Base-by-base conservation (phyloP, 495 filamentous ascomycete species). In the Aspergillus olivimuriae region DNA sequence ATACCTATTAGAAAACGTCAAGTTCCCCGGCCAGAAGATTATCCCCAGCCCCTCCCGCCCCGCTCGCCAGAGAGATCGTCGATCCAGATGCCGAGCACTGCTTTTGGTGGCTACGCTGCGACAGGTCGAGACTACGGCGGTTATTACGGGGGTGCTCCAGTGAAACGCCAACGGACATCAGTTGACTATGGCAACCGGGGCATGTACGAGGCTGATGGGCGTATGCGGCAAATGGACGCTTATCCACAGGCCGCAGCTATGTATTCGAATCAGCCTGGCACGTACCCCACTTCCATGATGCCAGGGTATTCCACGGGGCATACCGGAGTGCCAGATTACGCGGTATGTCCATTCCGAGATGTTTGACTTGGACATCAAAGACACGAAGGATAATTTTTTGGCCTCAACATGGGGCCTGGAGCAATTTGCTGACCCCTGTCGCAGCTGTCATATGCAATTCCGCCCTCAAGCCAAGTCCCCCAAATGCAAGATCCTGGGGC, bases 151-250 rank as follows among this genome's bases (percentile, higher is more conserved):
- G 54, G 46, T 28, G 24, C 6, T 20, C 58, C 67, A 12, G 55
- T 61, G 34, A 73, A 73, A 41, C 67, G 69, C 17, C 57, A 64
- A 40, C 66, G 69, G 9, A 70, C 69, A 7, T 70, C 69, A 11
- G 56, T 69, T n/a, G 69, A 73, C 34, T 65, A 63, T 50, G 64
- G 65, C 18, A 53, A 56, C n/a, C 56, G 65, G 41, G 52, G 47
- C 41, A 53, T 72, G 15, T 72, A 68, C 40, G 69, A 72, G 11
- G 15, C 57, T 6, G 69, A 72, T 21, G 49, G 55, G 32, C 58
- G 69, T 10, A 66, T 69, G 56, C 68, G 63, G 15, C 66, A 58
- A 16, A 59, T 69, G 56, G 66, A 68, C 34, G 48, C 66, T 4
- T 73, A 73, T 46, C 51, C 57, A 12, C 69, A 69, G 34, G 50